Evolutionary conservation across 192 early-diverging fungal genomes (phyloP), one percentile per base, ranked within the genome.

Genomic region (Coemansia aciculifera): DNA sequence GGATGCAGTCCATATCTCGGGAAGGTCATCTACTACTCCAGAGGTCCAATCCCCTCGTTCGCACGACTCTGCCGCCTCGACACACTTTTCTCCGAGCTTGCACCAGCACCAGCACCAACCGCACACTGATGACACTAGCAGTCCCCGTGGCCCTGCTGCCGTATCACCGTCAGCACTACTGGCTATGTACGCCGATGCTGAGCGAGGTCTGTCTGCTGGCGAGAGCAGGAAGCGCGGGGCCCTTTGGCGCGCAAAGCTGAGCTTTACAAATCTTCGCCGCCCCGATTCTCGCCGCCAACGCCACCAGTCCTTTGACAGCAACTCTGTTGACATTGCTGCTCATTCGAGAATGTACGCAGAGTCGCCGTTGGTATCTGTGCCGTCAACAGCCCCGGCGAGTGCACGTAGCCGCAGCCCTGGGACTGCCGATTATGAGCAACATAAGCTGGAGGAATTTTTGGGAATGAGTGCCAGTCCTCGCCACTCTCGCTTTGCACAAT

Each of bases 171-270:
- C 71, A 9, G 39, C 24, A 23, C 23, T 52, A 12, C 11, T 52
- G 27, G 21, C 24, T 19, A 62, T 63, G 61, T 63, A 51, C 43
- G 49, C 43, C 32, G 60, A 56, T 32, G 12, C 61, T 11, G 59
- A 59, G 39, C 39, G 31, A 34, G 32, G 43, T 9, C 27, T 52
- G 12, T 17, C 60, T 8, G 61, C 64, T 38, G 68, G 72, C 42
- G 70, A 73, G 60, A 71, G 64, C 70, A 75, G 67, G 40, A 56
- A 67, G 43, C 73, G 79, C 9, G 74, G 79, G 29, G 72, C 79
- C 21, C 62, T 73, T 11, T 81, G 79, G 79, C 69, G 79, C 13
- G 67, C 79, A 59, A 81, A 81, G 61, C 79, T 81, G 32, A 69
- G 79, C 17, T 75, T 81, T 51, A 75, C 79, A 8, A 81, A 76